Evolutionary conservation across 2,329 filamentous ascomycete genomes (phyloP).

Genomic region (Metarhizium robertsii): DNA sequence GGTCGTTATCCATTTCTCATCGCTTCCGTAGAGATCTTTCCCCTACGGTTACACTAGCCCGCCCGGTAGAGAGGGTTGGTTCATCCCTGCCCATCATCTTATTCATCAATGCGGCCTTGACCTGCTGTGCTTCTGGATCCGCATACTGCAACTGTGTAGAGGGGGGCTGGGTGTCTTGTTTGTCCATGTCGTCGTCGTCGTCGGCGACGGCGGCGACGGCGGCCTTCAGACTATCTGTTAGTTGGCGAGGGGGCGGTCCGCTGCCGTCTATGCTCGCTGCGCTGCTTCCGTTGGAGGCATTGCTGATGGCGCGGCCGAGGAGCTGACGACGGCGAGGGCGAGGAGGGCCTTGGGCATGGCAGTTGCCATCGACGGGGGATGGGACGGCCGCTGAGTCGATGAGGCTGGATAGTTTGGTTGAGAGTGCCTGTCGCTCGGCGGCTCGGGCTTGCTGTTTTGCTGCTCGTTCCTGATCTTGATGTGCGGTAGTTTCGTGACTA

Average conservation of each 20-base stretch:
- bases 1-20: neutral
- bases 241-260: constrained; percentile 12
- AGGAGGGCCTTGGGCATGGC: constrained; percentile 8
- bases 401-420: constrained; percentile 33
- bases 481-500: neutral
- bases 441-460: constrained; percentile 20
- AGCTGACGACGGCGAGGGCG: constrained; percentile 36
- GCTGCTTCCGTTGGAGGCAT: constrained; percentile 42
- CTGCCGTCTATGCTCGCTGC: constrained; percentile 25
- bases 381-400: constrained; percentile 21
- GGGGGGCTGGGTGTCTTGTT: constrained; percentile 25
- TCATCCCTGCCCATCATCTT: constrained; percentile 27
- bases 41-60: neutral
- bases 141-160: constrained; percentile 46
- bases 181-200: constrained; percentile 14
- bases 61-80: neutral
- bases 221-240: constrained; percentile 4
- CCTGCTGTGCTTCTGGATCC: constrained; percentile 37
- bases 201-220: constrained; percentile 5
- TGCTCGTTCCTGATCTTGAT: constrained; percentile 5
- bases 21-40: constrained; percentile 2
- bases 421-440: constrained; percentile 31
- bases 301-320: constrained; percentile 49
- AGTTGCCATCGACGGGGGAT: constrained; percentile 5
- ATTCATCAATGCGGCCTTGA: constrained; percentile 34